Conservation (phyloP, 2,329 filamentous ascomycete species). For the Fusarium chaquense region DNA sequence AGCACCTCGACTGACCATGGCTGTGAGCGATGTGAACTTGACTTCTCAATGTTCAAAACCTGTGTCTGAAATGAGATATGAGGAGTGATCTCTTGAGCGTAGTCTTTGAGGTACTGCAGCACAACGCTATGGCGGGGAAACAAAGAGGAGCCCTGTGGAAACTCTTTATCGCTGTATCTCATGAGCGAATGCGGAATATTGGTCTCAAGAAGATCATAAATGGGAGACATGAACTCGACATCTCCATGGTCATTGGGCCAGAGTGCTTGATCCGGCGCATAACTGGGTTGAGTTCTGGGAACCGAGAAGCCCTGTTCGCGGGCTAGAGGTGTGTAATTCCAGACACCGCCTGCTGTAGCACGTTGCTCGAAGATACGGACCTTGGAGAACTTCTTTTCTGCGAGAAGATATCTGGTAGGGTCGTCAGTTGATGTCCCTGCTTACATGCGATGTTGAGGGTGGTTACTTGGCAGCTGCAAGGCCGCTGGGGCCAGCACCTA, state of each 20-base stretch:
- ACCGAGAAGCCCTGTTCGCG: conserved; percentile 47
- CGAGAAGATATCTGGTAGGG: conserved; percentile 70
- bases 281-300: conserved; percentile 50
- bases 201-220: conserved; percentile 78
- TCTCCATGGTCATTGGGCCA: conserved; percentile 41
- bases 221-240: conserved; percentile 73
- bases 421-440: neutral
- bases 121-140: conserved; percentile 76
- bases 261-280: conserved; percentile 58
- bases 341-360: conserved; percentile 73
- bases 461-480: conserved; percentile 66
- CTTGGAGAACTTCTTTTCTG: conserved; percentile 70
- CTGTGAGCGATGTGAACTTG: conserved; percentile 5
- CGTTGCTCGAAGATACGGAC: conserved; percentile 80
- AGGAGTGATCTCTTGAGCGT: conserved; percentile 69
- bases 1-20: conserved; percentile 60
- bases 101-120: conserved; percentile 72
- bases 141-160: conserved; percentile 68
- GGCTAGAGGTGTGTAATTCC: conserved; percentile 70
- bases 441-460: neutral
- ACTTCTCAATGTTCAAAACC: conserved; percentile 61
- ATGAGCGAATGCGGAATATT: conserved; percentile 81
- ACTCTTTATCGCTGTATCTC: conserved; percentile 73
- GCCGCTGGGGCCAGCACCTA: conserved; percentile 79
- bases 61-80: conserved; percentile 72